These are phyloP conservation scores for Rhynchospora breviuscula DNA, from an alignment of 176 grass and related monocot species.

Conservation along the genomic window DNA sequence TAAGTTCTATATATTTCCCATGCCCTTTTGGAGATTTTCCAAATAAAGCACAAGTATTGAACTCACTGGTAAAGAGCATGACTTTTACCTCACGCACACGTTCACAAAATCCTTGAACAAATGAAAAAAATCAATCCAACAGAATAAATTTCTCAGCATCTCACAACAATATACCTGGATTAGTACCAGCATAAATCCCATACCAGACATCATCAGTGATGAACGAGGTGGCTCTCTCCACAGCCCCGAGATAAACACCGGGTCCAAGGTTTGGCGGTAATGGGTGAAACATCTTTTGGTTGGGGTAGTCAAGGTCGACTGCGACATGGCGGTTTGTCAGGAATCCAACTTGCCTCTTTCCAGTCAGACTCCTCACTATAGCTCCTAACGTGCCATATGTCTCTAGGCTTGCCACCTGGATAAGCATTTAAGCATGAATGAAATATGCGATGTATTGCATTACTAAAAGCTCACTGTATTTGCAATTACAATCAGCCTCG, in stretches of 20 bases:
- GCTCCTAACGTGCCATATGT: slow-evolving; percentile 94
- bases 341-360: slow-evolving; percentile 93
- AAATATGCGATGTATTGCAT: neutral
- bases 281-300: slow-evolving; percentile 99
- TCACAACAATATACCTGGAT: slow-evolving; percentile 54
- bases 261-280: slow-evolving; percentile 95
- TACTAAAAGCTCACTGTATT: neutral
- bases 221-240: slow-evolving; percentile 93
- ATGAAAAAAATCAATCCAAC: neutral
- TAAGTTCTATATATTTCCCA: neutral
- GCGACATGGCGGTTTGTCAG: slow-evolving; percentile 90
- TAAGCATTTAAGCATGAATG: neutral
- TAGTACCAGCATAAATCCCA: slow-evolving; percentile 77
- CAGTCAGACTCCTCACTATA: slow-evolving; percentile 85
- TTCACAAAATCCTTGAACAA: neutral
- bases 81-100: neutral
- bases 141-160: neutral
- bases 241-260: slow-evolving; percentile 93
- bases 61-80: neutral
- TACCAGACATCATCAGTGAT: slow-evolving; percentile 99
- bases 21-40: neutral
- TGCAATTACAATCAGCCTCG: neutral
- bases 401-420: slow-evolving; percentile 91
- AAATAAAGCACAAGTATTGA: neutral
- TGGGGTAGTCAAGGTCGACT: slow-evolving; percentile 96